Evolutionary conservation across 805 yeast species (phyloP).

Genomic region (Ogataea zsoltii): DNA sequence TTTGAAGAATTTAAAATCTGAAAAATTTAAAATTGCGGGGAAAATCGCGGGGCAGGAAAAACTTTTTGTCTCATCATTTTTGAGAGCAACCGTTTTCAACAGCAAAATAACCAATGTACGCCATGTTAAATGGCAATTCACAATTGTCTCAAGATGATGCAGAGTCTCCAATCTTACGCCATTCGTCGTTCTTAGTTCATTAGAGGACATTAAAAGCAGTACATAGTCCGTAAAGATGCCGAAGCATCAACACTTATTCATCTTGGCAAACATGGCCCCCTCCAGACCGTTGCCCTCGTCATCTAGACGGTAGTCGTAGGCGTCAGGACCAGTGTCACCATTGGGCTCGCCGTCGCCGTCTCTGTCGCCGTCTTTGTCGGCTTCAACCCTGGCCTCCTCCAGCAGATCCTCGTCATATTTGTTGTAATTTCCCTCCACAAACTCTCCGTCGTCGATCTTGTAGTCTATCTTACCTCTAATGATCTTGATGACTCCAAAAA

Average conservation of each 20-base stretch:
- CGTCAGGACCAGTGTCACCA: background rate
- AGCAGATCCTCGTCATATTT: slow-evolving; percentile 4
- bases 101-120: no score
- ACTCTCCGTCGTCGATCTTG: slow-evolving; percentile 24
- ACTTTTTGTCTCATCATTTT: no score
- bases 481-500: slow-evolving; percentile 27
- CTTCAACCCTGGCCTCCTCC: slow-evolving; percentile 3
- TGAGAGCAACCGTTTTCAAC: no score
- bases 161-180: no score
- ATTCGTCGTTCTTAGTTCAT: no score
- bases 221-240: background rate
- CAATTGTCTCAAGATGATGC: no score
- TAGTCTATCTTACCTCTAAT: slow-evolving; percentile 28
- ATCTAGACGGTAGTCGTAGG: slow-evolving; percentile 4
- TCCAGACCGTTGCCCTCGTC: background rate
- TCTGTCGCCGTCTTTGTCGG: slow-evolving; percentile 3
- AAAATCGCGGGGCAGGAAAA: background rate
- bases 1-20: background rate
- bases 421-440: slow-evolving; percentile 17
- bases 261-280: background rate
- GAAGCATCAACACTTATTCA: slow-evolving; percentile 2
- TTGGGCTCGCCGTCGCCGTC: background rate
- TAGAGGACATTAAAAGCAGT: no score
- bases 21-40: background rate
- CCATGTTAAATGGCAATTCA: no score